Percentiles rank a stretch among this genome's conserved stretches.
phyloP scores from a whole-genome alignment of 1,284 basidiomycete species.

The Cutaneotrichosporon arboriforme region DNA sequence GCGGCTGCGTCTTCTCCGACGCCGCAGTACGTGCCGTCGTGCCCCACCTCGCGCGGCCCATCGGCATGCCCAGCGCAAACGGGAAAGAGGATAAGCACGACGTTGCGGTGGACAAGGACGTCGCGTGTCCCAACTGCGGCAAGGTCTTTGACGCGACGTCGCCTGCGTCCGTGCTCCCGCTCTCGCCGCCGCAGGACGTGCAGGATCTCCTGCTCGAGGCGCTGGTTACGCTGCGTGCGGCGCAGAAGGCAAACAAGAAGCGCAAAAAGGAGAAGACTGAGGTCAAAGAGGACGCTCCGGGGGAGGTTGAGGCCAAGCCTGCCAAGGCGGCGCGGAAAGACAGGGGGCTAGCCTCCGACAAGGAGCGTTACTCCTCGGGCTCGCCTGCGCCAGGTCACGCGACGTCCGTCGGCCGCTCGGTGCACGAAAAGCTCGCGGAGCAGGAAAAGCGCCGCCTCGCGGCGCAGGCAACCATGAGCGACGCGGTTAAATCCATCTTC shows the following conservation, averaged over 20 bases:
- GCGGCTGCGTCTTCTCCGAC: constrained; percentile 63
- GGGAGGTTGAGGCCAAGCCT: constrained; percentile 7
- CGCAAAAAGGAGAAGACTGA: constrained; percentile 21
- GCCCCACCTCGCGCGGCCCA: constrained; percentile 30
- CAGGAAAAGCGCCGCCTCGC: constrained; percentile 44
- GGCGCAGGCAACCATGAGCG: constrained; percentile 46
- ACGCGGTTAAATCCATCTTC: constrained; percentile 48
- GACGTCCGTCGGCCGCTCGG: constrained; percentile 23
- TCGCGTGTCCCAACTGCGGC: constrained; percentile 44
- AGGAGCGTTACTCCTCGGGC: constrained; percentile 14
- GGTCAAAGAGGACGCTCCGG: constrained; percentile 1
- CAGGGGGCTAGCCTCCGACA: constrained; percentile 4
- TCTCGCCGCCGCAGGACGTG: constrained; percentile 39
- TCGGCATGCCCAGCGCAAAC: constrained; percentile 8
- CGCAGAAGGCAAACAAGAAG: constrained; percentile 34
- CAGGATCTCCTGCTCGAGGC: constrained; percentile 41
- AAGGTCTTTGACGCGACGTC: constrained; percentile 37
- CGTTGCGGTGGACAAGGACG: constrained; percentile 1
- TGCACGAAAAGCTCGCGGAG: constrained; percentile 44
- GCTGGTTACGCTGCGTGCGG: constrained; percentile 33
- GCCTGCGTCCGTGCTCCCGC: constrained; percentile 26
- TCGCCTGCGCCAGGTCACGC: neutral
- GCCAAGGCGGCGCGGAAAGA: constrained; percentile 13
- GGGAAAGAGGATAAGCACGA: no score
- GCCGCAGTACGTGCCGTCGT: constrained; percentile 37